Base-by-base conservation (phyloP, 2,329 filamentous ascomycete species). In the Reticulascus tulasneorum region DNA sequence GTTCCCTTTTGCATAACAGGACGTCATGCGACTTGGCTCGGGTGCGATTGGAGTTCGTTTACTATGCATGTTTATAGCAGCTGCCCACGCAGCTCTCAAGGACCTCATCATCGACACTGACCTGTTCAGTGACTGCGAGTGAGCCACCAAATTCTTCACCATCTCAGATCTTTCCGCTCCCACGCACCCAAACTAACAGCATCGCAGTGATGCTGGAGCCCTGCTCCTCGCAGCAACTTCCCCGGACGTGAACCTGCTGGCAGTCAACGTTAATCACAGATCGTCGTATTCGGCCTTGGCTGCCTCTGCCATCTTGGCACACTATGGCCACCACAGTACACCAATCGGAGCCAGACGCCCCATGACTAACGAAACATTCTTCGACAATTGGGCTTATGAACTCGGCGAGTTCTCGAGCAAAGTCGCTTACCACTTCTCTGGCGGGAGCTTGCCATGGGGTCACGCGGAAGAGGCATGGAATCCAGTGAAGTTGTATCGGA, bases 71-170 rank as follows among this genome's bases (percentile, higher is more conserved):
- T n/a, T n/a, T n/a, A n/a, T n/a, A n/a, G n/a, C n/a, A n/a, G n/a
- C n/a, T n/a, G n/a, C 15, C 7, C 27, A 18, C 6, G 22, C 26
- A 19, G 41, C 32, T 5, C 37, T 22, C 19, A 64, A 60, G 38
- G 63, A 62, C 18, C 49, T 70, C 20, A 63, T 71, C 31, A 55
- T 71, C 13, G 67, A 71, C 45, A 70, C 67, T 0, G 67, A 71
- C 40, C 46, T 71, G 13, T 69, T 66, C 47, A 64, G 62, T 24
- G 67, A 71, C 35, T 66, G 69, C 22, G 66, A 70, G 63, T 67
- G 54, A 45, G 55, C 39, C 11, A 21, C 13, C 4, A n/a, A 23
- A 15, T 27, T 10, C 17, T 23, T 13, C 17, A 13, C 33, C 23
- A 13, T 27, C 12, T 20, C 13, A 10, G n/a, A 22, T 12, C 13